phyloP scores from a whole-genome alignment of 2,329 filamentous ascomycete species.

The Trichophyton simii region DNA sequence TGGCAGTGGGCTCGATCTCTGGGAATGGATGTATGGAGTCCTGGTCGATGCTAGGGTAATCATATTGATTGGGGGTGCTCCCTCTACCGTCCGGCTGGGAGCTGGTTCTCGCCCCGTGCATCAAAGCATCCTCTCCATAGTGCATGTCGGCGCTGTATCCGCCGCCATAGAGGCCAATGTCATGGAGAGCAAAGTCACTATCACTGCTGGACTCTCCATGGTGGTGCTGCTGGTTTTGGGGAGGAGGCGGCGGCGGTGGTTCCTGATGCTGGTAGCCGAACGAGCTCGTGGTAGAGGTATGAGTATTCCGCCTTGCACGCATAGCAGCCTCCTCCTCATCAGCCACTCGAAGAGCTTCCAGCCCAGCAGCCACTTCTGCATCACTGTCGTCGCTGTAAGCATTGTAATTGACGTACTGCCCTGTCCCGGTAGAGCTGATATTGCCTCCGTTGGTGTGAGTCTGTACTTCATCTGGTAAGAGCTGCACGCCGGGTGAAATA shows the following conservation, averaged over 20 bases:
- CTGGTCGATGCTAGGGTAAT: constrained; percentile 32
- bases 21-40: constrained; percentile 47
- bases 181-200: constrained; percentile 58
- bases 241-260: constrained; percentile 16
- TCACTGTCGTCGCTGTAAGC: constrained; percentile 65
- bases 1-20: constrained; percentile 46
- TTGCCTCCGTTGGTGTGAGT: constrained; percentile 40
- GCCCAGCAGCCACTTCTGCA: constrained; percentile 70
- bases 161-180: constrained; percentile 62
- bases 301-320: constrained; percentile 47
- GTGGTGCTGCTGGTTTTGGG: not conserved
- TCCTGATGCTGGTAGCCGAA: constrained; percentile 30
- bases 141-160: constrained; percentile 52
- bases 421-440: constrained; percentile 32
- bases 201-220: constrained; percentile 45
- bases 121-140: constrained; percentile 40
- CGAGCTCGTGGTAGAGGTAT: constrained; percentile 38
- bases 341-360: constrained; percentile 71
- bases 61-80: constrained; percentile 24
- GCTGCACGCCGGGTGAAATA: constrained; percentile 15
- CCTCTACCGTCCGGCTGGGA: constrained; percentile 8
- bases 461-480: constrained; percentile 34
- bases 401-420: constrained; percentile 36
- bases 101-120: not conserved
- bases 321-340: constrained; percentile 60